Evolutionary conservation across 1,284 basidiomycete genomes (phyloP).

Genomic region (Amylostereum areolatum): DNA sequence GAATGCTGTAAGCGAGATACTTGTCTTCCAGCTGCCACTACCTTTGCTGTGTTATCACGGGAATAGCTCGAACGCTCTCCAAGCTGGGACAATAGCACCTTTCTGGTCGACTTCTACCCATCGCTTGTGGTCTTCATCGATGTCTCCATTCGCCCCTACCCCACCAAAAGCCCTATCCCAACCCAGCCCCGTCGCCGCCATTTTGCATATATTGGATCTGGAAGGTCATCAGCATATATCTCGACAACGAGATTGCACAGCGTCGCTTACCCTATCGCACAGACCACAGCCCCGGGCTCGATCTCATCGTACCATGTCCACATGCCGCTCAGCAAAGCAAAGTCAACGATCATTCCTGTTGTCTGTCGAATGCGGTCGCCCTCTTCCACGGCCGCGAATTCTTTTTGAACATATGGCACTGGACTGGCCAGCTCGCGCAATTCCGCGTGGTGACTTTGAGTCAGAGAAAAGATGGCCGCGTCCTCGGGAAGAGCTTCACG

Average conservation of each 20-base stretch:
- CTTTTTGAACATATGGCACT: constrained; percentile 46
- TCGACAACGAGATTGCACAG: not conserved
- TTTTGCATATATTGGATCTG: constrained; percentile 57
- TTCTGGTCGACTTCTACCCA: constrained; percentile 61
- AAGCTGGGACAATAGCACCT: constrained; percentile 45
- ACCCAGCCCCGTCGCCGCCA: constrained; percentile 53
- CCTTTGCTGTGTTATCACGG: not conserved
- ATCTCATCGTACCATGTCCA: constrained; percentile 46
- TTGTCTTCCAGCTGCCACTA: no score
- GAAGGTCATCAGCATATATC: constrained; percentile 1
- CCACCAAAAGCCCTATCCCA: constrained; percentile 54
- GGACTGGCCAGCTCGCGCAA: constrained; percentile 46
- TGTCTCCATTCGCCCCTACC: constrained; percentile 38
- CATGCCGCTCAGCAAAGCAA: constrained; percentile 53
- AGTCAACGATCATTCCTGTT: constrained; percentile 59
- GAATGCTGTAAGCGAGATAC: no score
- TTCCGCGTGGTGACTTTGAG: constrained; percentile 31
- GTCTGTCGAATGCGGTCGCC: constrained; percentile 43
- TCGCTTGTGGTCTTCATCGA: constrained; percentile 38
- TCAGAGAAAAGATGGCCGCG: constrained; percentile 38
- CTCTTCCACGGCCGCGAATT: constrained; percentile 37
- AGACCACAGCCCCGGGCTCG: constrained; percentile 46
- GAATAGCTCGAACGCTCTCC: constrained; percentile 47
- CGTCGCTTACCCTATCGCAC: constrained; percentile 38
- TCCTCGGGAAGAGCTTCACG: constrained; percentile 29